Base-by-base conservation (phyloP, 2,329 filamentous ascomycete genomes). In the Monosporascus sp. region DNA sequence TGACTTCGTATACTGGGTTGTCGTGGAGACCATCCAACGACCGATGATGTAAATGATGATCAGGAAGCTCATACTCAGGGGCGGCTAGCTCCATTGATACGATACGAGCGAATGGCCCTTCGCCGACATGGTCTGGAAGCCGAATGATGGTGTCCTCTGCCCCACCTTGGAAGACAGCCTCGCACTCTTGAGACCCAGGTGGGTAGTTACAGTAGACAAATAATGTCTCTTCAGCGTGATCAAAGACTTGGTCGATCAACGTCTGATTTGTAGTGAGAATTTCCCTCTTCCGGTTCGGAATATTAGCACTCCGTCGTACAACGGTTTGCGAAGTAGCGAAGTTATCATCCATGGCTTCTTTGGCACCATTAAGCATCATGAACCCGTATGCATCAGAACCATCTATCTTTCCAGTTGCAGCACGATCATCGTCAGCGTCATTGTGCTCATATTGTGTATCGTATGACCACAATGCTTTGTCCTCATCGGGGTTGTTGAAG, bases 311-410 rank as follows among this genome's bases (percentile, higher is more conserved):
- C 15, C 45, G 50, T 8, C 55, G 53, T 8, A 59, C 51, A 15
- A 67, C 57, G 14, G 63, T 65, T 27, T 61, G 54, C 9, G 54
- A 51, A 14, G 50, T 50, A 20, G 49, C 48, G 48, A 68, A 68
- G 20, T 51, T 52, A 50, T 61, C 54, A 50, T 68, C 56, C n/a
- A 69, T 58, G 11, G 65, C 57, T n/a, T 57, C 66, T 22, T 55
- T 47, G 4, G 59, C 55, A 0, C 67, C 66, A 52, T 69, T 55
- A 9, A 69, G 57, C 63, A 68, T 67, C 14, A 69, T 50, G 48
- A 68, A 67, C 7, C 65, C 65, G 52, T 67, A 68, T 1, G 67
- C 50, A 53, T 69, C 66, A 5, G 38, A 51, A n/a, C 64, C 66
- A 37, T 24, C 24, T 17, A 31, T 27, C 17, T 22, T 27, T 5